phyloP scores from a whole-genome alignment of 345 rosid species.

The Arabis hirsuta region DNA sequence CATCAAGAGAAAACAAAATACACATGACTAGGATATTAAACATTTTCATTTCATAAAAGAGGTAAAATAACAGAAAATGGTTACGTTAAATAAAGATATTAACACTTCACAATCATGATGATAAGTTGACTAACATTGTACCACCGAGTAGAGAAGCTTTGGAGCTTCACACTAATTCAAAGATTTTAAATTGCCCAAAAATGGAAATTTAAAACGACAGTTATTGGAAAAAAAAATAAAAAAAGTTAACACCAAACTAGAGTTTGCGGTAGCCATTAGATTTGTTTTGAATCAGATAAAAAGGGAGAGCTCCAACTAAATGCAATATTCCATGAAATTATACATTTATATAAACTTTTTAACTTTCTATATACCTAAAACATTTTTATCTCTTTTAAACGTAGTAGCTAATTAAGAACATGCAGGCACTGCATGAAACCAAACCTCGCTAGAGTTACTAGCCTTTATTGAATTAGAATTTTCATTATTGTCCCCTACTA shows the following conservation, averaged over 20 bases:
- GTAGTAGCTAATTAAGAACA: slow-evolving; percentile 19
- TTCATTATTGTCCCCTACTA: slow-evolving; percentile 32
- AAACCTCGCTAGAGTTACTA: slow-evolving; percentile 33
- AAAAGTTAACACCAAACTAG: too few relatives aligned
- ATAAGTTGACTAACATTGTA: neutral
- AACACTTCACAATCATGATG: neutral
- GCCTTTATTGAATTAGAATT: slow-evolving; percentile 20
- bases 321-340: neutral
- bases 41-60: slow-evolving; percentile 1
- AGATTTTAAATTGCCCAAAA: neutral
- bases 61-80: neutral
- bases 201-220: neutral
- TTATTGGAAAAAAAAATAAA: neutral
- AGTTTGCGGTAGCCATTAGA: neutral
- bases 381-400: neutral
- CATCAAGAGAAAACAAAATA: slow-evolving; percentile 7
- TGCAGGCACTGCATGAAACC: slow-evolving; percentile 34
- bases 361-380: neutral
- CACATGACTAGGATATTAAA: slow-evolving; percentile 14
- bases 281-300: neutral
- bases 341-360: slow-evolving; percentile 4
- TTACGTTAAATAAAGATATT: neutral
- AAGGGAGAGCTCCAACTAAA: neutral
- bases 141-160: neutral
- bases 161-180: neutral